Evolutionary conservation across 805 yeast species (phyloP).

Genomic region (Jamesozyma jinghongensis): DNA sequence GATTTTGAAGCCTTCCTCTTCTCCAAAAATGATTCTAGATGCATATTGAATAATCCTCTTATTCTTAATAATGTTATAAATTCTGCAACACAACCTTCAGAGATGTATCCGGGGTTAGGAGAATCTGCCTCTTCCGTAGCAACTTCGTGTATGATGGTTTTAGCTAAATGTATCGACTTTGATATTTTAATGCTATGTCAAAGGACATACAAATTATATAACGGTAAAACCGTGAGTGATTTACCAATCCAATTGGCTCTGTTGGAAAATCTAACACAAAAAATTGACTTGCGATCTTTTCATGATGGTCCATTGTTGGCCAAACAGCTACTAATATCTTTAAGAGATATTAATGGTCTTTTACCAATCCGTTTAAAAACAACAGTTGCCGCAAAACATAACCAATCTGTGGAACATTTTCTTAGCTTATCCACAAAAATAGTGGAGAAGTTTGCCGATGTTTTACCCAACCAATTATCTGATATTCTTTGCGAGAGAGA

Average conservation of each 20-base stretch:
- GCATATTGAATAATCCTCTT: slow-evolving; percentile 33
- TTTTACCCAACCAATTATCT: slow-evolving; percentile 31
- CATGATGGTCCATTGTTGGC: slow-evolving; percentile 28
- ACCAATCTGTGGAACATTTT: slow-evolving; percentile 21
- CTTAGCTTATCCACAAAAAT: slow-evolving; percentile 28
- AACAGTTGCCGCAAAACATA: slow-evolving; percentile 19
- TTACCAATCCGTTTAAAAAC: slow-evolving; percentile 19
- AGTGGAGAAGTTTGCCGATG: slow-evolving; percentile 34
- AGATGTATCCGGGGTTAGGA: slow-evolving; percentile 24
- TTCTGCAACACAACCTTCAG: slow-evolving; percentile 26
- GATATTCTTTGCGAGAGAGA: slow-evolving; percentile 34
- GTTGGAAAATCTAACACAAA: slow-evolving; percentile 23
- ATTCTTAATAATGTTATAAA: slow-evolving; percentile 27
- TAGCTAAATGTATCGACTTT: slow-evolving; percentile 36
- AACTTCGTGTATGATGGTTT: slow-evolving; percentile 31
- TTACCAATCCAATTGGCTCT: slow-evolving; percentile 27
- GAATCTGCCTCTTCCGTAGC: slow-evolving; percentile 27
- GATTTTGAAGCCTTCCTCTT: slow-evolving; percentile 33
- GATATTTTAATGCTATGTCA: slow-evolving; percentile 40
- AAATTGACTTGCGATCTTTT: slow-evolving; percentile 20
- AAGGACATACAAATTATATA: slow-evolving; percentile 31
- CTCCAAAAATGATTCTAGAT: slow-evolving; percentile 42
- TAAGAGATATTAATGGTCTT: slow-evolving; percentile 28
- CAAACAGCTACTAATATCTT: slow-evolving; percentile 22
- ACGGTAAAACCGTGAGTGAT: slow-evolving; percentile 22